Evolutionary conservation across 2,329 filamentous ascomycete genomes (phyloP), one percentile per base, ranked within the genome.

Genomic region (Chaetomiaceae sp.): DNA sequence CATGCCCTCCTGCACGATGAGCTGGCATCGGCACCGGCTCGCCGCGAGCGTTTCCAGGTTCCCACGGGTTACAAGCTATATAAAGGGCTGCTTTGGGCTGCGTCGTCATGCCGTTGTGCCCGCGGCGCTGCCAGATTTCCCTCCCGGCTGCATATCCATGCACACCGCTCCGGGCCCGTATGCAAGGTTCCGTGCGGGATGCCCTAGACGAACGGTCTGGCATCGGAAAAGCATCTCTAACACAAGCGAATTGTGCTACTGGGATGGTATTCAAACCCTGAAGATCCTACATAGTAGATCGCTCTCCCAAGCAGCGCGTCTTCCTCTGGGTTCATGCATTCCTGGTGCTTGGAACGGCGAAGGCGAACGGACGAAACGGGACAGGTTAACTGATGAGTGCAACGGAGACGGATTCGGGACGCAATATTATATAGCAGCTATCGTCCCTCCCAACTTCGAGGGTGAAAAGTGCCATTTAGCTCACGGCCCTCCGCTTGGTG

Each of bases 1-100:
- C 66, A 60, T 62, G 47, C 50, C n/a, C 58, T 62, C 52, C 66
- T 69, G 67, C 67, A 69, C 58, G 67, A 68, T 69, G 67, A 64
- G 66, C 58, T 69, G 67, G 66, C 67, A 52, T 51, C 55, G 56
- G 61, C 59, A 62, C 53, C 53, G 52, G 51, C 57, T 50, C 54
- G 59, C 58, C 55, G 60, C 58, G 59, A 57, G 54, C 49, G 55
- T 46, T 57, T 60, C 54, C 61, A 60, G 49, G 55, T 48, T 56
- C 56, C 47, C 53, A 50, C 60, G 55, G 54, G 55, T 56, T 59
- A 58, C 55, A 51, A 56, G 48, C 56, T 59, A 54, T 59, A 62
- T 57, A 56, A 59, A 59, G 42, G 47, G 44, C 37, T 51, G 56
- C 49, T 48, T 59, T 60, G 48, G 58, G 45, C 49, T 56, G 54